Conservation (phyloP, 257 asterid genomes). For the Apocynum venetum region DNA sequence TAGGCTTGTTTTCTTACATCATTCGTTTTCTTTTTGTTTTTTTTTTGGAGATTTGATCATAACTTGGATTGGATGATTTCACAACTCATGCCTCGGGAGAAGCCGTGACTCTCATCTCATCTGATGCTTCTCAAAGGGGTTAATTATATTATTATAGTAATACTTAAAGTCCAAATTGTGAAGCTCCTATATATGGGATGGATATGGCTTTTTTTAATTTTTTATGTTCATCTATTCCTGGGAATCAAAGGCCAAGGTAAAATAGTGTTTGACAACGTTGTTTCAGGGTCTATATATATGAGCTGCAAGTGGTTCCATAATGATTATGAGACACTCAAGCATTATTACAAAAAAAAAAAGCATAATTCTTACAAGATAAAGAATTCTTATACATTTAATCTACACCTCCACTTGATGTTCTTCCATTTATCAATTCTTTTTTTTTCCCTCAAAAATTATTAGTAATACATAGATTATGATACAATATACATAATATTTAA, state of each 20-base stretch:
- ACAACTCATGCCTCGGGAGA: conserved; percentile 2
- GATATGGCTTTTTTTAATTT: neutral
- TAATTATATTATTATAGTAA: neutral
- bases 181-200: neutral
- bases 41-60: neutral
- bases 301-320: too few relatives aligned
- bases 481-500: too few relatives aligned
- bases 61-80: neutral
- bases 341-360: too few relatives aligned
- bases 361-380: too few relatives aligned
- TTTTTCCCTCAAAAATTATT: too few relatives aligned
- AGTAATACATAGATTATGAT: too few relatives aligned
- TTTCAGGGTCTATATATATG: neutral
- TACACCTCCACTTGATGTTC: too few relatives aligned
- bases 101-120: neutral
- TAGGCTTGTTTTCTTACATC: neutral
- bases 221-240: neutral
- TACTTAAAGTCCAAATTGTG: neutral
- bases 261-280: neutral
- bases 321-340: too few relatives aligned
- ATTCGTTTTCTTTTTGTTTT: too few relatives aligned
- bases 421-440: too few relatives aligned
- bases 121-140: neutral
- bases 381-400: too few relatives aligned
- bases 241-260: neutral